Base-by-base conservation (phyloP, 495 filamentous ascomycete species). In the Pseudoneurospora amorphoporcata region DNA sequence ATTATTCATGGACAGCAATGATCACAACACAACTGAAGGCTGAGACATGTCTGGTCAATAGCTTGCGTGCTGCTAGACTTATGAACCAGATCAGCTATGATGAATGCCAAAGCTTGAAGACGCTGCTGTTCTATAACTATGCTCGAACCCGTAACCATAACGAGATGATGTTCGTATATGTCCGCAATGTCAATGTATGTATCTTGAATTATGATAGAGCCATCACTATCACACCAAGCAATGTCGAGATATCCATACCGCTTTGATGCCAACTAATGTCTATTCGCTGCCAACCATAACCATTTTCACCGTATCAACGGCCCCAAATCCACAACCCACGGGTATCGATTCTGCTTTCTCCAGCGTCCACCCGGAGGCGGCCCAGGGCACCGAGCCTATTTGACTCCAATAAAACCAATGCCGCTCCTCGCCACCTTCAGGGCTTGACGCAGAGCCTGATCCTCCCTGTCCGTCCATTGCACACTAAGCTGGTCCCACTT, bases 401-500 rank as follows among this genome's bases (percentile, higher is more conserved):
- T 97, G 35, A 97, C 89, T 71, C 85, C 87, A 77, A 97, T 84
- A 76, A 98, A 96, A 7, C 90, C 94, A 71, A 97, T 85, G 1
- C 95, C 94, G 39, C 90, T 83, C 43, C 94, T 87, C 1, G 95
- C 94, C 45, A 83, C 82, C 72, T 85, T 83, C 72, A 90, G 89
- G 0, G 94, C 94, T 76, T 83, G 86, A 78, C 87, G 90, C 75
- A 97, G 79, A 45, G 87, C 89, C 81, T 96, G 92, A 40, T 94
- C 91, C 79, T 98, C 95, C 4, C 77, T 83, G 79, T 97, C 94
- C 12, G 95, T 97, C 95, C 95, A 98, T 80, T 94, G 90, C 39
- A 97, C 90, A 72, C 82, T 92, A 68, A 97, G 78, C 72, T 97
- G 84, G 79, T 97, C 92, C 95, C 94, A 98, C 58, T 94, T 93